Percentiles rank a stretch among this genome's conserved stretches.
Evolutionary conservation across 1,284 basidiomycete species (phyloP).

Genomic region (Ceratobasidium theobromae): DNA sequence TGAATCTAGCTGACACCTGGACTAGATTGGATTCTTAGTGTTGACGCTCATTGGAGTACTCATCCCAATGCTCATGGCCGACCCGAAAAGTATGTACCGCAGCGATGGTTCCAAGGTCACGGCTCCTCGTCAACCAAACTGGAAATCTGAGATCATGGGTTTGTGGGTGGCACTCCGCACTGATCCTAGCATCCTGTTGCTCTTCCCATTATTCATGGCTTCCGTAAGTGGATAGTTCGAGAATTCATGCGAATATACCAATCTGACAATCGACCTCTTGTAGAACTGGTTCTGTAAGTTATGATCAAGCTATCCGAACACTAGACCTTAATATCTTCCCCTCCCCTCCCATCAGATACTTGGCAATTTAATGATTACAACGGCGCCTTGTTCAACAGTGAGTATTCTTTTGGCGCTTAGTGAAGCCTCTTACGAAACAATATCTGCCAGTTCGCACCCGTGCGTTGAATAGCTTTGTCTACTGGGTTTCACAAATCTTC

Average conservation of each 20-base stretch:
- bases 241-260: background rate
- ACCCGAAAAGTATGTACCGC: slow-evolving; percentile 66
- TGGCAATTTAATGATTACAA: slow-evolving; percentile 74
- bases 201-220: slow-evolving; percentile 63
- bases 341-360: slow-evolving; percentile 49
- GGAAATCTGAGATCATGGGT: slow-evolving; percentile 59
- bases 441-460: slow-evolving; percentile 54
- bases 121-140: slow-evolving; percentile 63
- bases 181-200: slow-evolving; percentile 58
- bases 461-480: slow-evolving; percentile 65
- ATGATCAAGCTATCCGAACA: background rate
- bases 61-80: slow-evolving; percentile 66
- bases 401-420: background rate
- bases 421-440: background rate
- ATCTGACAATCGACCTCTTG: background rate
- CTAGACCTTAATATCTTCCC: background rate
- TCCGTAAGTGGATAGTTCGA: slow-evolving; percentile 44
- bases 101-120: slow-evolving; percentile 70
- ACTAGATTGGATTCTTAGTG: slow-evolving; percentile 69
- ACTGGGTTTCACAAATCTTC: slow-evolving; percentile 67
- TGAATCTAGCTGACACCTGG: slow-evolving; percentile 3
- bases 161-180: slow-evolving; percentile 56
- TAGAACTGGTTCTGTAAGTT: slow-evolving; percentile 57
- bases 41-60: slow-evolving; percentile 64
- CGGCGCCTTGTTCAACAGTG: slow-evolving; percentile 60